Base-by-base conservation (phyloP, 345 rosid genomes). In the Lepidium africanum region DNA sequence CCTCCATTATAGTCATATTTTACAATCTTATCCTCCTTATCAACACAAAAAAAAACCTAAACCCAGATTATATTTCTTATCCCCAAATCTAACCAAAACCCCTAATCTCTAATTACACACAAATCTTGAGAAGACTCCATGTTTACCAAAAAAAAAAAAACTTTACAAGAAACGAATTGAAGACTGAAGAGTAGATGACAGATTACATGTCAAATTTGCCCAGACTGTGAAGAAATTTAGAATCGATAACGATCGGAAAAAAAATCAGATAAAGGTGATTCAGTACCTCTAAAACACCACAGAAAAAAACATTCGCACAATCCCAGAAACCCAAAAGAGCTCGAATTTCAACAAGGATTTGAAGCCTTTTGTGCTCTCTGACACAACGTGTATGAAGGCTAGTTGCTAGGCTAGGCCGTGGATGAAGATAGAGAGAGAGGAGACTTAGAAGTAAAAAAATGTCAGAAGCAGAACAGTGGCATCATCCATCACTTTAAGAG, bases 1-100 rank as follows among this genome's bases (percentile, higher is more conserved):
- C 62, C 64, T 81, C 81, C 78, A 79, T 72, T 54, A 71, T 53
- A 59, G 71, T 70, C 73, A 68, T 75, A 38, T 14, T 38, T 47
- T 55, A 2, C 8, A 63, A 16, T 23, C 7, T 75, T 48, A 5
- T 69, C 61, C 61, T 69, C 74, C 70, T 63, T 63, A 69, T 69
- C 74, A 69, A 69, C 27, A 21, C 38, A 53, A 30, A 30, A 6
- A 39, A 30, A 3, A 0, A 63, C 42, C 59, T 27, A 64, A 65
- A 51, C 61, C 48, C 47, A 40, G 66, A 65, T 65, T 1, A 35
- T 1, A 35, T 13, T 37, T 53, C 3, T 13, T 47, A 23, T 45
- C 63, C 63, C 77, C 51, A 52, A 56, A 67, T 60, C 73, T 60
- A 9, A 58, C 39, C 40, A 46, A 50, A 36, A 16, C 10, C 12